Conservation (phyloP, 805 yeast species). For the Candida sanyiensis region DNA sequence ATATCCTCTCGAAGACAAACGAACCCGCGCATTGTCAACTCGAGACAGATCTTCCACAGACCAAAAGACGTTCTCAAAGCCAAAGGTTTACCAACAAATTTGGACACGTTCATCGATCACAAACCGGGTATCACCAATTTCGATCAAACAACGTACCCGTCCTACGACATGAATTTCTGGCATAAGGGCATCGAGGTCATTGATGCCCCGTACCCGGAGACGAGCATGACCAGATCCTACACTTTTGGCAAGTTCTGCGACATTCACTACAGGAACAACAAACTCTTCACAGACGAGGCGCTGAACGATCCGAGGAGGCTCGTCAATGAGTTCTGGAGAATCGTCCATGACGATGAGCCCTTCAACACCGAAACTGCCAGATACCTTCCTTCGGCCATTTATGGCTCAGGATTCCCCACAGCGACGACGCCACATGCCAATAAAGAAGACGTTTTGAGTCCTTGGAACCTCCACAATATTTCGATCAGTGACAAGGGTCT, state of each 20-base stretch:
- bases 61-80: conserved; percentile 39
- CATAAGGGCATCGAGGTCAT: conserved; percentile 31
- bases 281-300: conserved; percentile 14
- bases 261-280: conserved; percentile 39
- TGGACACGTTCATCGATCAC: conserved; percentile 43
- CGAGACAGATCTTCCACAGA: conserved; percentile 41
- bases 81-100: conserved; percentile 47
- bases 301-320: conserved; percentile 18
- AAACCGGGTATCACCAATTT: conserved; percentile 33
- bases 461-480: conserved; percentile 57
- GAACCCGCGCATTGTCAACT: conserved; percentile 39
- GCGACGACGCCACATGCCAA: conserved; percentile 6
- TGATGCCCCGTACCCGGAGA: conserved; percentile 34
- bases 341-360: conserved; percentile 27
- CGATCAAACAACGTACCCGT: conserved; percentile 31
- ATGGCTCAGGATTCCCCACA: conserved; percentile 35
- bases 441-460: conserved; percentile 24
- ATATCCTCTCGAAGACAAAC: conserved; percentile 5
- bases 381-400: conserved; percentile 30
- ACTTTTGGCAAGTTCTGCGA: conserved; percentile 54
- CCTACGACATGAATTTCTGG: conserved; percentile 43
- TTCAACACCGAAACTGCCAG: conserved; percentile 34
- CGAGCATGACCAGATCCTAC: conserved; percentile 44
- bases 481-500: conserved; percentile 46
- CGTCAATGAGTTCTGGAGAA: conserved; percentile 18